Percentiles rank a stretch among this genome's conserved stretches.
Conservation (phyloP, 441 rosid species). For the Aquilaria agallochum region DNA sequence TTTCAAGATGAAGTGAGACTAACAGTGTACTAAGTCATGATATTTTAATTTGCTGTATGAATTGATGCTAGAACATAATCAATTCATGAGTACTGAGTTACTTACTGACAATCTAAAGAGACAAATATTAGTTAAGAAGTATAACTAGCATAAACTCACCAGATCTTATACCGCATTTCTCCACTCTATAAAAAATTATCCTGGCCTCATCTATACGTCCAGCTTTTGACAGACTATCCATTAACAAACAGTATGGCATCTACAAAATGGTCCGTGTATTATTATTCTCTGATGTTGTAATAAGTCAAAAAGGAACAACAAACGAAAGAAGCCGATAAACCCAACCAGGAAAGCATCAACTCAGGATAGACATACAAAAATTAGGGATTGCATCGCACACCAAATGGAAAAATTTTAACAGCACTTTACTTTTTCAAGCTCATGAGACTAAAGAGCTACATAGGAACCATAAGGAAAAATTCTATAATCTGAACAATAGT, state of each 20-base stretch:
- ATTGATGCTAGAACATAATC: too few relatives aligned
- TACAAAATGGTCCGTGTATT: slow-evolving; percentile 23
- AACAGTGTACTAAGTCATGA: too few relatives aligned
- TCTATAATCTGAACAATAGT: too few relatives aligned
- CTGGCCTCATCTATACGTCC: slow-evolving; percentile 71
- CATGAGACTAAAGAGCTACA: too few relatives aligned
- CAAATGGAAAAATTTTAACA: too few relatives aligned
- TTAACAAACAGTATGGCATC: slow-evolving; percentile 90
- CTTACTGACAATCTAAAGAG: too few relatives aligned
- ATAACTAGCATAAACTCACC: slow-evolving; percentile 38
- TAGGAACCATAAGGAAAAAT: background rate
- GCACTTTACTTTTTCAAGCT: too few relatives aligned
- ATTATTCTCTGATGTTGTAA: background rate
- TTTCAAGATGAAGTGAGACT: too few relatives aligned
- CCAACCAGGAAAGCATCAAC: background rate
- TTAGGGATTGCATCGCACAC: background rate
- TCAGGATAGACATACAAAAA: background rate
- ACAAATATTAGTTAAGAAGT: background rate
- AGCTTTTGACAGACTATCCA: slow-evolving; percentile 87
- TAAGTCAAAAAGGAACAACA: slow-evolving; percentile 13
- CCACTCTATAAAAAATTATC: slow-evolving; percentile 54
- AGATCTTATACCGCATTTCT: slow-evolving; percentile 53
- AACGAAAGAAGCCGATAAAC: slow-evolving; percentile 1
- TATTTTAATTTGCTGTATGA: too few relatives aligned
- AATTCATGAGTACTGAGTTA: too few relatives aligned